Evolutionary conservation across 2,329 filamentous ascomycete genomes (phyloP).

Genomic region (Escovopsis sp.): DNA sequence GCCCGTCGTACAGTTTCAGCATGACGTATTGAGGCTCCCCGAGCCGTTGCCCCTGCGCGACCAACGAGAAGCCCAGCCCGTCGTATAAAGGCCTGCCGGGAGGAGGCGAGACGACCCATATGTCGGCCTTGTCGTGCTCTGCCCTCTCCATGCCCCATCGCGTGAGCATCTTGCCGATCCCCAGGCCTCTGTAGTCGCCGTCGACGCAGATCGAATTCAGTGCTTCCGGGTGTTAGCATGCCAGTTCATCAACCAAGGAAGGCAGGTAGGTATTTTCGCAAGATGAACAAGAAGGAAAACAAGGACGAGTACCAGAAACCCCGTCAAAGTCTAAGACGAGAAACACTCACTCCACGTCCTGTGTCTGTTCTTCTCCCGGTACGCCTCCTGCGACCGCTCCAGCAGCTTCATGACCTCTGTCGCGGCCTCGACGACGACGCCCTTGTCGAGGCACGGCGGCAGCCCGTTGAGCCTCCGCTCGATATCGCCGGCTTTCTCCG

Average conservation of each 20-base stretch:
- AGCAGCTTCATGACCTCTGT: conserved; percentile 6
- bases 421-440: conserved; percentile 2
- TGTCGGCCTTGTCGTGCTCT: conserved; percentile 1
- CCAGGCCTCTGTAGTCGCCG: conserved; percentile 4
- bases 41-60: conserved; percentile 5
- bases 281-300: too few species aligned
- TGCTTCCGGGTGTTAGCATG: conserved; percentile 1
- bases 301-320: too few species aligned
- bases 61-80: conserved; percentile 5
- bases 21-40: conserved; percentile 8
- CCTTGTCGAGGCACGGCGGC: conserved; percentile 6
- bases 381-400: conserved; percentile 2
- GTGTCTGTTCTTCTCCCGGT: background rate
- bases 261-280: background rate
- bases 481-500: conserved; percentile 3
- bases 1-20: conserved; percentile 4
- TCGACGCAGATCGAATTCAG: conserved; percentile 8
- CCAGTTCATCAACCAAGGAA: background rate
- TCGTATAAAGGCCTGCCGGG: conserved; percentile 4
- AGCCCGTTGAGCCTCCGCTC: conserved; percentile 1
- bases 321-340: too few species aligned
- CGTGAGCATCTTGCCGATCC: conserved; percentile 7
- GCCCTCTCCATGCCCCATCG: conserved; percentile 7
- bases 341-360: conserved; percentile 7
- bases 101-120: conserved; percentile 7